Evolutionary conservation across 1,139 yeast species (phyloP).

Genomic region (Tardiomyces digboiensis): DNA sequence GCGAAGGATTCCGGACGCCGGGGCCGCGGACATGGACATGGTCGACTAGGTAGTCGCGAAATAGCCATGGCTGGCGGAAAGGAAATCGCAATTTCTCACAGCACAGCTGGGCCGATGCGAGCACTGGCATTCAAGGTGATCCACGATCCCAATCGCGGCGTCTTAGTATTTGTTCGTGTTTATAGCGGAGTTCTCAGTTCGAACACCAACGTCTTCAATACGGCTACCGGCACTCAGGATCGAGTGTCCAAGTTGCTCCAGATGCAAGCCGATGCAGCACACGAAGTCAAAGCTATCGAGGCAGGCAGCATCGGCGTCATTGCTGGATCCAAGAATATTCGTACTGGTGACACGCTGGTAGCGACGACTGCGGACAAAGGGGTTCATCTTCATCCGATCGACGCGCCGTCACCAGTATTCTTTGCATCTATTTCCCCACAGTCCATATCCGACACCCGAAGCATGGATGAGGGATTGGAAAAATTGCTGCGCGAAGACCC

Average conservation of each 20-base stretch:
- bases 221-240: conserved; percentile 59
- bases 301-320: conserved; percentile 92
- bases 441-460: conserved; percentile 69
- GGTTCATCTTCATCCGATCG: conserved; percentile 60
- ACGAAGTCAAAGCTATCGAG: conserved; percentile 50
- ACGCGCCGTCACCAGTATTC: conserved; percentile 88
- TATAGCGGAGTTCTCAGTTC: conserved; percentile 69
- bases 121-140: conserved; percentile 89
- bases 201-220: conserved; percentile 54
- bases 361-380: conserved; percentile 33
- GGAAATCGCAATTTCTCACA: conserved; percentile 38
- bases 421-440: conserved; percentile 77
- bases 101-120: conserved; percentile 51
- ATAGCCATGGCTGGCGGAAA: neutral
- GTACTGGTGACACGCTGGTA: conserved; percentile 86
- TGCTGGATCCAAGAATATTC: conserved; percentile 61
- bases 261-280: conserved; percentile 86
- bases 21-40: neutral
- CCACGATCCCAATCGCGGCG: conserved; percentile 71
- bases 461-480: conserved; percentile 57
- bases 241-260: conserved; percentile 58
- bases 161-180: conserved; percentile 78
- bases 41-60: neutral
- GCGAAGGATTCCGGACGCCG: conserved; percentile 3
- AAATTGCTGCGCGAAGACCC: conserved; percentile 77